These are phyloP conservation scores for Phylloporus sp. DNA, from an alignment of 768 basidiomycete species.

Conservation along the genomic window DNA sequence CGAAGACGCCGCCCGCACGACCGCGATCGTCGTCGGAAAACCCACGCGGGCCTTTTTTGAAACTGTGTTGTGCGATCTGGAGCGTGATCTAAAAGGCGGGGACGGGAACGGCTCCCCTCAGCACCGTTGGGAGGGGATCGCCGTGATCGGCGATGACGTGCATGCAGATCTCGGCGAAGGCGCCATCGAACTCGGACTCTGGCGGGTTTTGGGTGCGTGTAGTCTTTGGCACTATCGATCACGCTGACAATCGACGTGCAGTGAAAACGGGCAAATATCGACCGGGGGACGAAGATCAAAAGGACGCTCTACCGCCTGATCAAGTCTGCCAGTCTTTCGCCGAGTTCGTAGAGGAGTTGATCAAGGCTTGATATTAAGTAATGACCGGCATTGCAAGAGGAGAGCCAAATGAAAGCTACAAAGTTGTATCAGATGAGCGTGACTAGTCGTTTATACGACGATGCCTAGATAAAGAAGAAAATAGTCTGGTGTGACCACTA, in stretches of 20 bases:
- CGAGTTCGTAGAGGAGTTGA: constrained; percentile 46
- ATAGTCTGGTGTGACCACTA: not conserved
- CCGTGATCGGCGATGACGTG: constrained; percentile 64
- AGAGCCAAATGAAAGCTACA: no score
- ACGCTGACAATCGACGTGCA: constrained; percentile 14
- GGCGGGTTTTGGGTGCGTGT: constrained; percentile 55
- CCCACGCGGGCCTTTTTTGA: constrained; percentile 57
- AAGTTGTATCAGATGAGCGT: not conserved
- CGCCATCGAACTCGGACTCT: constrained; percentile 53
- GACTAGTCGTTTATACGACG: not conserved
- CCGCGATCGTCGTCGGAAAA: constrained; percentile 59
- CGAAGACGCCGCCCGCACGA: constrained; percentile 45
- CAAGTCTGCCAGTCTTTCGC: constrained; percentile 51
- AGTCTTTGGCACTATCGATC: no score
- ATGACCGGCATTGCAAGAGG: no score
- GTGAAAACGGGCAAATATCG: constrained; percentile 71
- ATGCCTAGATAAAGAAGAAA: not conserved
- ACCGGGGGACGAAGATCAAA: constrained; percentile 46
- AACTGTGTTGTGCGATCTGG: constrained; percentile 45
- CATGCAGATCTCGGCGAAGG: constrained; percentile 61
- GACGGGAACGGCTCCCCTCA: no score
- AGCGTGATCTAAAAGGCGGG: constrained; percentile 7
- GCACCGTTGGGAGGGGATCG: constrained; percentile 22
- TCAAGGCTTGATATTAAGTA: constrained; percentile 2
- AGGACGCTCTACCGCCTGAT: constrained; percentile 42